Evolutionary conservation across 345 rosid genomes (phyloP), one percentile per base, ranked within the genome.

Genomic region (Hevea brasiliensis): DNA sequence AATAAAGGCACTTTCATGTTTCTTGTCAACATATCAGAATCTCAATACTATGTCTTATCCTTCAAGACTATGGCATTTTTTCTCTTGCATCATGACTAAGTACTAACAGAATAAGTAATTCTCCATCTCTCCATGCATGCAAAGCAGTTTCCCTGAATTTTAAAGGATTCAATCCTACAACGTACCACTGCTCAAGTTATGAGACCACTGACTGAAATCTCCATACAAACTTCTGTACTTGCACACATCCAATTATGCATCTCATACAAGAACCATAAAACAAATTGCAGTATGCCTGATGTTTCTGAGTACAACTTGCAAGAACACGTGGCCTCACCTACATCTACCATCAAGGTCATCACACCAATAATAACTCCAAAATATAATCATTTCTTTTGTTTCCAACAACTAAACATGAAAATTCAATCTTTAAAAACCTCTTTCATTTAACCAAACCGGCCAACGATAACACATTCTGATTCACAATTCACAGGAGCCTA

Each of bases 111-210:
- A 10, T 24, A 23, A 9, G 17, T 24, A 57, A 23, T 56, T 7
- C 32, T 14, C 68, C 51, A 65, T 65, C 54, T 65, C 27, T 68
- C 50, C 72, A 23, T 55, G 58, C 23, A 29, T 3, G 15, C 37
- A 50, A 50, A 50, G 18, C 18, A 51, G 42, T 50, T 68, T 55
- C 17, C 44, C 20, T 27, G 18, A 51, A 56, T 55, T n/a, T 57
- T 54, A 21, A 37, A 68, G 72, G 44, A 54, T 8, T 68, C 18
- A 23, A 37, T 37, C 21, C 29, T 26, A n/a, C 26, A 15, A 21
- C 50, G 55, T 8, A 54, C n/a, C 40, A 67, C 17, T 10, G 37
- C 71, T 67, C 23, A 18, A 53, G 23, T 51, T 15, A 24, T 26
- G 6, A 54, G 3, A 68, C 24, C 42, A 29, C 41, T 61, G 54